These are phyloP conservation scores for Morella rubra DNA, from an alignment of 306 rosid genomes.

Conservation along the genomic window DNA sequence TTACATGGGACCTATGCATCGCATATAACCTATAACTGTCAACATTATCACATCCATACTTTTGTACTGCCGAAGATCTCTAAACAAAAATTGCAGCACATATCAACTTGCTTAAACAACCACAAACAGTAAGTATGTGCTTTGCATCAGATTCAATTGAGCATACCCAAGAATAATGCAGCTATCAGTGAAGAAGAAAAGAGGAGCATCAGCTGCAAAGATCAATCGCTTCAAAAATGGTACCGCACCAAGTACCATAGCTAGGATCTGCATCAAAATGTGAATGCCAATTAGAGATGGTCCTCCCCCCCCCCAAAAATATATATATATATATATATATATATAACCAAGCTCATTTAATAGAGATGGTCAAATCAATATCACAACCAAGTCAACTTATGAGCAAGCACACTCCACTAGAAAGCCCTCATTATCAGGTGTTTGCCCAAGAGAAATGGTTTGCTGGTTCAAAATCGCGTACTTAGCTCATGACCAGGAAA, in stretches of 20 bases:
- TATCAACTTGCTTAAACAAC: slow-evolving; percentile 8
- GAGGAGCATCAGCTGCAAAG: slow-evolving; percentile 79
- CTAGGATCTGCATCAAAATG: slow-evolving; percentile 65
- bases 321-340: too few relatives aligned
- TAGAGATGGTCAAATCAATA: too few relatives aligned
- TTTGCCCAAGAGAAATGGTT: background rate
- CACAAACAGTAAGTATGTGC: slow-evolving; percentile 11
- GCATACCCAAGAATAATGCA: slow-evolving; percentile 97
- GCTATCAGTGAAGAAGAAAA: slow-evolving; percentile 95
- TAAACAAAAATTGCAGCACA: slow-evolving; percentile 13
- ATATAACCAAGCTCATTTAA: too few relatives aligned
- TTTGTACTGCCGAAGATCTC: background rate
- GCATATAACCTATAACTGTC: background rate
- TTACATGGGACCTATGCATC: background rate
- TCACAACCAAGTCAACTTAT: too few relatives aligned
- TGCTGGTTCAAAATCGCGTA: background rate
- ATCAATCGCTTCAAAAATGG: slow-evolving; percentile 74
- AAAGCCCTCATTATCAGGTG: background rate
- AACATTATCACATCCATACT: background rate
- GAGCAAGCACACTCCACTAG: slow-evolving; percentile 15
- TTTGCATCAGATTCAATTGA: slow-evolving; percentile 23
- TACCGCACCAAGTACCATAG: slow-evolving; percentile 76
- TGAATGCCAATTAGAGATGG: slow-evolving; percentile 21
- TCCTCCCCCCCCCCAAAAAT: background rate
- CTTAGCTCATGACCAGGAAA: background rate